Percentiles rank a stretch among this genome's conserved stretches.
phyloP scores from a whole-genome alignment of 1,139 yeast genomes.

The Sugiyamaella xylanicola region DNA sequence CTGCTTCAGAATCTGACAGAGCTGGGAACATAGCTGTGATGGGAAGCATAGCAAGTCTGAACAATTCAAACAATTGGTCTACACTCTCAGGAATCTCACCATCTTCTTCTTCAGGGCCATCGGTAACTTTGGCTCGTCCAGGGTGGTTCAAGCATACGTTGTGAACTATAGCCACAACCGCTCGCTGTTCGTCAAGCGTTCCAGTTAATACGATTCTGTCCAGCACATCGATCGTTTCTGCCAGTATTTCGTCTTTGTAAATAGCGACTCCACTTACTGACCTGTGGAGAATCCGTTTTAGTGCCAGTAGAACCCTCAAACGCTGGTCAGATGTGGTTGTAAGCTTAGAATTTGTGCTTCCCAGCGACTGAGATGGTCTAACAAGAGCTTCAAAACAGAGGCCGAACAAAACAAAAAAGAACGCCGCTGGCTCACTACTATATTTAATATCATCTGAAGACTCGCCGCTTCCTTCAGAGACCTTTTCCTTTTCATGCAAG shows the following conservation, averaged over 20 bases:
- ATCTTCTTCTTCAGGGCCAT: conserved; percentile 37
- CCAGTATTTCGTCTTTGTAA: conserved; percentile 69
- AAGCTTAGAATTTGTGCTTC: conserved; percentile 25
- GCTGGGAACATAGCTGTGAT: conserved; percentile 63
- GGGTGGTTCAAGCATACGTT: conserved; percentile 48
- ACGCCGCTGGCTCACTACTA: conserved; percentile 66
- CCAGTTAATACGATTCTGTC: conserved; percentile 73
- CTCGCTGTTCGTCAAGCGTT: conserved; percentile 53
- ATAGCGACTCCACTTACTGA: conserved; percentile 60
- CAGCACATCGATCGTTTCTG: conserved; percentile 73
- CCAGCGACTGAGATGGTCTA: conserved; percentile 39
- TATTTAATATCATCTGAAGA: conserved; percentile 34
- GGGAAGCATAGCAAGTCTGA: conserved; percentile 71
- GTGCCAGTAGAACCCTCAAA: conserved; percentile 53
- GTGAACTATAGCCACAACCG: conserved; percentile 59
- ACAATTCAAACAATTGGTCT: conserved; percentile 78
- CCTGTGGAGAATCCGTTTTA: conserved; percentile 60
- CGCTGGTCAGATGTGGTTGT: conserved; percentile 31
- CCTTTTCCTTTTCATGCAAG: conserved; percentile 44
- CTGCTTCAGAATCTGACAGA: conserved; percentile 44
- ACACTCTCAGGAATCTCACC: conserved; percentile 56
- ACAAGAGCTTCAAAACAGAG: conserved; percentile 79
- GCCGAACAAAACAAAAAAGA: conserved; percentile 79
- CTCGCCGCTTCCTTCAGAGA: conserved; percentile 26
- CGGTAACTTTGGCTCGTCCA: conserved; percentile 28